Conservation (phyloP, 2,329 filamentous ascomycete genomes). For the Colletotrichum sp. region DNA sequence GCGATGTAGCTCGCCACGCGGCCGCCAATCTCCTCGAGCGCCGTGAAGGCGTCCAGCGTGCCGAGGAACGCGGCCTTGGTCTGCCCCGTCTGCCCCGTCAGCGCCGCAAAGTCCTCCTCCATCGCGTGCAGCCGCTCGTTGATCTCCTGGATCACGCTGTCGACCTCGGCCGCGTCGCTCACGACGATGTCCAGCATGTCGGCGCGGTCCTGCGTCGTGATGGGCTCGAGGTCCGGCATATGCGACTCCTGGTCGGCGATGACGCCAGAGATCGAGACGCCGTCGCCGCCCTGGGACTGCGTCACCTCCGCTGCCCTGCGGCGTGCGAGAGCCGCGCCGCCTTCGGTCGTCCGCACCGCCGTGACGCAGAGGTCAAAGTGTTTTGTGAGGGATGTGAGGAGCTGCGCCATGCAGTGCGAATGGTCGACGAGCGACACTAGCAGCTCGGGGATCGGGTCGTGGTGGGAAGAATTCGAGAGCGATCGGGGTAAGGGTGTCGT, state of each 20-base stretch:
- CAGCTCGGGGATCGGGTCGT: slow-evolving; percentile 54
- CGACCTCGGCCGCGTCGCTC: slow-evolving; percentile 71
- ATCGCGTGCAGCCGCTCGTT: slow-evolving; percentile 78
- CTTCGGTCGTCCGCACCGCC: slow-evolving; percentile 89
- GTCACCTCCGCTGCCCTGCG: slow-evolving; percentile 71
- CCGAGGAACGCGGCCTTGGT: slow-evolving; percentile 60
- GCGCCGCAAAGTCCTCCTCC: slow-evolving; percentile 70
- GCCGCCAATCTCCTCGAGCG: slow-evolving; percentile 71
- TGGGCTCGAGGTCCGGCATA: slow-evolving; percentile 64
- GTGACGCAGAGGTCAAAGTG: slow-evolving; percentile 96
- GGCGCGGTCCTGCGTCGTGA: slow-evolving; percentile 75
- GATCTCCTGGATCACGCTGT: slow-evolving; percentile 73
- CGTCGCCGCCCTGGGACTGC: slow-evolving; percentile 50
- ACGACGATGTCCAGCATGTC: slow-evolving; percentile 85
- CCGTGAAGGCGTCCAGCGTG: slow-evolving; percentile 66
- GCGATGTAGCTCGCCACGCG: slow-evolving; percentile 70
- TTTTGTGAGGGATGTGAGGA: slow-evolving; percentile 79
- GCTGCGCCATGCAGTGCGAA: slow-evolving; percentile 81
- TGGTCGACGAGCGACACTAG: slow-evolving; percentile 72
- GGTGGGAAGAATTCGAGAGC: slow-evolving; percentile 38
- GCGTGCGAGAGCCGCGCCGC: slow-evolving; percentile 72
- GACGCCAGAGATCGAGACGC: slow-evolving; percentile 70
- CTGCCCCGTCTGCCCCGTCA: slow-evolving; percentile 67
- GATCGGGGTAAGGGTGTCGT: slow-evolving; percentile 39
- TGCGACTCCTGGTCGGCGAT: slow-evolving; percentile 63